phyloP scores from a whole-genome alignment of 352 stramenopile genomes.

The Pythium phragmitis region DNA sequence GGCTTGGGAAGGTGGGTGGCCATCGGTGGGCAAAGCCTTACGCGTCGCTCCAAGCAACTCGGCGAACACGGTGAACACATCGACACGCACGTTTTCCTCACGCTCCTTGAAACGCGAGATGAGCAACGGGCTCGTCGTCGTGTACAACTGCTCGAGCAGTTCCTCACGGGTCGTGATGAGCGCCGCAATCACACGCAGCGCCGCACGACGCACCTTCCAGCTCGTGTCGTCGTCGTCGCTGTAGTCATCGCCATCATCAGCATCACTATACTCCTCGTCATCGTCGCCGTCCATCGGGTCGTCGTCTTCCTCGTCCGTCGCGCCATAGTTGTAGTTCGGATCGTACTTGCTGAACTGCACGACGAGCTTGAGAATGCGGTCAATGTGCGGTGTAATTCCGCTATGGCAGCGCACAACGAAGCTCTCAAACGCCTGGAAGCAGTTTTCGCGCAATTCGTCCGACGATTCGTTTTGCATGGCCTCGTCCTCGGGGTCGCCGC shows the following conservation, averaged over 20 bases:
- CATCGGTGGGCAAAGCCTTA: conserved; percentile 42
- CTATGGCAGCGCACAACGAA: conserved; percentile 96
- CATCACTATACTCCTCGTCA: conserved; percentile 78
- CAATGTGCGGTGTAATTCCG: conserved; percentile 95
- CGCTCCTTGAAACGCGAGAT: conserved; percentile 94
- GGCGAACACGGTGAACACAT: conserved; percentile 95
- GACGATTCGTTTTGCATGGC: conserved; percentile 91
- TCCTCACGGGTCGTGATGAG: conserved; percentile 90
- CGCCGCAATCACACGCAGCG: conserved; percentile 90
- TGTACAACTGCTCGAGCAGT: conserved; percentile 83
- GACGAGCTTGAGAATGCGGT: conserved; percentile 87
- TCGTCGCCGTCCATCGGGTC: conserved; percentile 84
- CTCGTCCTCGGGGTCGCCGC: conserved; percentile 90
- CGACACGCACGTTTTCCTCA: conserved; percentile 98
- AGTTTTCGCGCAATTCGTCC: conserved; percentile 97
- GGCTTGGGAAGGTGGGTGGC: conserved; percentile 26
- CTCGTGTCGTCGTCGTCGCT: conserved; percentile 93
- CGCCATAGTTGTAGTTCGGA: conserved; percentile 98
- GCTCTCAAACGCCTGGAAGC: conserved; percentile 97
- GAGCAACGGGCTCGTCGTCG: conserved; percentile 76
- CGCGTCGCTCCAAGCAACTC: conserved; percentile 85
- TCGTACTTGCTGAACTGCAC: conserved; percentile 97
- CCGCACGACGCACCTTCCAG: conserved; percentile 96
- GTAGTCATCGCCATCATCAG: conserved; percentile 88
- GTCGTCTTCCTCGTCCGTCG: conserved; percentile 90